A percentile compares a stretch with the other conserved stretches of the same genome.
These are phyloP conservation scores for Sugiyamaella japonica DNA, from an alignment of 1,139 yeast species.

Conservation along the genomic window DNA sequence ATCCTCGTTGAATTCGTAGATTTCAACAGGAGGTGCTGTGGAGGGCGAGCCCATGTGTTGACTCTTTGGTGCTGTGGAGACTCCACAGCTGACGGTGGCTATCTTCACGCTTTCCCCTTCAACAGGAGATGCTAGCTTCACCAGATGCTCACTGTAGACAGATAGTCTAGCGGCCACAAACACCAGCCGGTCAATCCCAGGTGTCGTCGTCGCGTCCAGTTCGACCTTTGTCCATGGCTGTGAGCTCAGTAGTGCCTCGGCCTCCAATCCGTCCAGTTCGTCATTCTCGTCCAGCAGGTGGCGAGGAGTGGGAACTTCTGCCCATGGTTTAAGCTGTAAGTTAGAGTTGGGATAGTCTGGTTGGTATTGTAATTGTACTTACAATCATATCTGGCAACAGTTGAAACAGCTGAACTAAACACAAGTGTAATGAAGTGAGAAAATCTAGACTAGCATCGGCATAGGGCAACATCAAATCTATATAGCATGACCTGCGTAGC, in stretches of 20 bases:
- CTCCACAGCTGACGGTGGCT: constrained; percentile 24
- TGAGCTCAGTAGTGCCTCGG: constrained; percentile 21
- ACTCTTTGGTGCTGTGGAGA: background rate
- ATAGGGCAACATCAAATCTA: no score
- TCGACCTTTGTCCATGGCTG: constrained; percentile 27
- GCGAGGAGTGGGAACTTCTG: constrained; percentile 54
- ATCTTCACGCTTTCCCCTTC: constrained; percentile 2
- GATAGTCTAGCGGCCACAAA: constrained; percentile 28
- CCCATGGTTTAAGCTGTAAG: constrained; percentile 52
- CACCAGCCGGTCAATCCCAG: constrained; percentile 19
- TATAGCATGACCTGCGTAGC: no score
- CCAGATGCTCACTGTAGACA: constrained; percentile 20
- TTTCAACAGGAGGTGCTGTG: constrained; percentile 5
- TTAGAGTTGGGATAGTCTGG: background rate
- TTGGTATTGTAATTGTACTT: no score
- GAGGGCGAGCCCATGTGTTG: background rate
- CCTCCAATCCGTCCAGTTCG: constrained; percentile 44
- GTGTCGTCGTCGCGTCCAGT: background rate
- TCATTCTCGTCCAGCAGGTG: constrained; percentile 50
- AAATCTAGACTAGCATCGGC: no score
- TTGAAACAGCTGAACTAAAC: no score
- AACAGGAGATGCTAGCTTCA: background rate
- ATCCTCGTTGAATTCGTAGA: constrained; percentile 20
- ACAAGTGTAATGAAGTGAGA: no score
- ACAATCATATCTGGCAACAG: no score